Percentiles rank a stretch among this genome's conserved stretches.
Evolutionary conservation across 371 early-diverging fungal species (phyloP).

Genomic region (Cokeromyces recurvatus): DNA sequence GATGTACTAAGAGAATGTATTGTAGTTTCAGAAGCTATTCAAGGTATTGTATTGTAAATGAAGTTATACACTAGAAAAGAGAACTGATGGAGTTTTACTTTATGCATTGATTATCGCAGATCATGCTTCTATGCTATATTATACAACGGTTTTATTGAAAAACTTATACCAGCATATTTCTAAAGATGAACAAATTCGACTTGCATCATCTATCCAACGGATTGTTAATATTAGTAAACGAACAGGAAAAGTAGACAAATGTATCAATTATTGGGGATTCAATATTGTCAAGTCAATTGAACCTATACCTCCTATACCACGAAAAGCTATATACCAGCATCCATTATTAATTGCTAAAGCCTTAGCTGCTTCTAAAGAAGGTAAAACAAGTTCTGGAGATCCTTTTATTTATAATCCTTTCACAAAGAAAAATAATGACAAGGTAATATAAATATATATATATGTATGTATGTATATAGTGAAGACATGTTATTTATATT

Average conservation of each 20-base stretch:
- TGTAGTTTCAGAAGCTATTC: slow-evolving; percentile 64
- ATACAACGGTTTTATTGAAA: slow-evolving; percentile 64
- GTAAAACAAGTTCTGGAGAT: slow-evolving; percentile 31
- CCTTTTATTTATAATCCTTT: slow-evolving; percentile 81
- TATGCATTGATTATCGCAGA: slow-evolving; percentile 30
- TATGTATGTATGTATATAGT: too few species aligned
- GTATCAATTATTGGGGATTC: slow-evolving; percentile 49
- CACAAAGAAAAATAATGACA: slow-evolving; percentile 51
- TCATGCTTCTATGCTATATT: slow-evolving; percentile 58
- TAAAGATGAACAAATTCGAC: slow-evolving; percentile 65
- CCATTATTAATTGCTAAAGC: slow-evolving; percentile 20
- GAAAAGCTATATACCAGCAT: slow-evolving; percentile 36
- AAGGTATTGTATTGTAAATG: slow-evolving; percentile 50
- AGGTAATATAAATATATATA: slow-evolving; percentile 18
- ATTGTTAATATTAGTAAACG: slow-evolving; percentile 46
- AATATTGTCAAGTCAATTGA: slow-evolving; percentile 42
- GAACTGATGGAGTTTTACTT: too few species aligned
- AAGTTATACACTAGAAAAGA: not conserved
- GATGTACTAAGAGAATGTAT: slow-evolving; percentile 74
- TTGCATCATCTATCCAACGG: slow-evolving; percentile 59
- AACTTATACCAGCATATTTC: slow-evolving; percentile 63
- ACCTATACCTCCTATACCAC: slow-evolving; percentile 36
- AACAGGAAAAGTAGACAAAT: slow-evolving; percentile 1
- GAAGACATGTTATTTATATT: too few species aligned
- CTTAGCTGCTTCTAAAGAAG: slow-evolving; percentile 22